These are phyloP conservation scores for Peniophora sp. DNA, from an alignment of 1,284 basidiomycete genomes.

Conservation along the genomic window DNA sequence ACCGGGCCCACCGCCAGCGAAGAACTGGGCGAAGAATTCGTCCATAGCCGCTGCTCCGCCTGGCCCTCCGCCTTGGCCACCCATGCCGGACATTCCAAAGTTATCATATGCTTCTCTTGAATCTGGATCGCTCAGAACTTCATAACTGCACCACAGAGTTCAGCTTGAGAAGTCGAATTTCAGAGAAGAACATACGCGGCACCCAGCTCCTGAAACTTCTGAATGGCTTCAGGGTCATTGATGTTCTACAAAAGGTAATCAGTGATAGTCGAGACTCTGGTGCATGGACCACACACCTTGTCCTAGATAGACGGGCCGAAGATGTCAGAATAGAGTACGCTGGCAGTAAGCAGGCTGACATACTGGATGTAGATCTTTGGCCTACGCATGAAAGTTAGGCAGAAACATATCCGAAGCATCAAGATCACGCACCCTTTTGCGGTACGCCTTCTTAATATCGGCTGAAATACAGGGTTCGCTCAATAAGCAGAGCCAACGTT, in stretches of 20 bases:
- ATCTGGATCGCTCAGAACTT: constrained; percentile 76
- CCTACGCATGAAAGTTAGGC: constrained; percentile 39
- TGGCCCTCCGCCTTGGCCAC: constrained; percentile 33
- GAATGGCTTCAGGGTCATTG: constrained; percentile 68
- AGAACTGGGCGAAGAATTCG: constrained; percentile 78
- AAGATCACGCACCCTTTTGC: constrained; percentile 60
- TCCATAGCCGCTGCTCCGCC: constrained; percentile 49
- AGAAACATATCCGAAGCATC: constrained; percentile 5
- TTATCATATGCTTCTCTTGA: constrained; percentile 77
- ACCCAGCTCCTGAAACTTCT: constrained; percentile 84
- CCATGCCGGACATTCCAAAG: constrained; percentile 67
- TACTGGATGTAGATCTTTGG: constrained; percentile 86
- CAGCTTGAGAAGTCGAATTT: constrained; percentile 3
- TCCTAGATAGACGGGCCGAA: constrained; percentile 33
- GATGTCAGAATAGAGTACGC: constrained; percentile 5
- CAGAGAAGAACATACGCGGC: constrained; percentile 58
- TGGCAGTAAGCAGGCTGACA: constrained; percentile 22
- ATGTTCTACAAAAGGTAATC: constrained; percentile 46
- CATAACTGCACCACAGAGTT: constrained; percentile 51
- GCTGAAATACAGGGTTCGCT: constrained; percentile 28
- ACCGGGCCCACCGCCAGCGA: constrained; percentile 39
- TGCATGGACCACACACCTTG: constrained; percentile 39
- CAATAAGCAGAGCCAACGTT: constrained; percentile 1
- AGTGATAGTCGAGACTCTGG: neutral
- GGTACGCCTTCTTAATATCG: constrained; percentile 91